Conservation (phyloP, 2,329 filamentous ascomycete species). For the Fusarium setosum region DNA sequence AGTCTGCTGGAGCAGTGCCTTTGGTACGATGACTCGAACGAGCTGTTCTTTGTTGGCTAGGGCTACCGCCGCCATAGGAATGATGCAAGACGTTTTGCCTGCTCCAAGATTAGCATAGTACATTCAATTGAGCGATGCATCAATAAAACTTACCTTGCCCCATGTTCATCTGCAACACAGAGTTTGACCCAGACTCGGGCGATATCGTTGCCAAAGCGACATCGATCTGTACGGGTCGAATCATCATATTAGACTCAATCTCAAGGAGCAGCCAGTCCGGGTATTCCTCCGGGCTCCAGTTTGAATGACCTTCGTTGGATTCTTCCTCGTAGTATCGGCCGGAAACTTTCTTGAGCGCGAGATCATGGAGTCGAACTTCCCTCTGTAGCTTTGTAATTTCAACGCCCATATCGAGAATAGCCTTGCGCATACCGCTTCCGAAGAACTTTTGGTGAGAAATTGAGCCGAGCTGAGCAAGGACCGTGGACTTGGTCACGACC, state of each 20-base stretch:
- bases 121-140: not conserved
- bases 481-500: slow-evolving; percentile 31
- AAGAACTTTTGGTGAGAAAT: slow-evolving; percentile 22
- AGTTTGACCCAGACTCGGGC: slow-evolving; percentile 63
- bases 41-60: slow-evolving; percentile 61
- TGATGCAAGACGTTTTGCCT: slow-evolving; percentile 69
- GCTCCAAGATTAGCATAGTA: not conserved
- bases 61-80: slow-evolving; percentile 61
- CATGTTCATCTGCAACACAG: slow-evolving; percentile 76
- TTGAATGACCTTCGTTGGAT: slow-evolving; percentile 57
- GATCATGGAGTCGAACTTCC: slow-evolving; percentile 63
- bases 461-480: slow-evolving; percentile 31
- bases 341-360: slow-evolving; percentile 59
- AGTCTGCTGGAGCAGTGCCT: slow-evolving; percentile 67
- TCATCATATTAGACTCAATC: slow-evolving; percentile 71
- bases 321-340: slow-evolving; percentile 59
- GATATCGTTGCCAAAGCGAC: slow-evolving; percentile 71
- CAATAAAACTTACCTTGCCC: slow-evolving; percentile 60
- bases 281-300: slow-evolving; percentile 65
- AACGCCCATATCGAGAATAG: slow-evolving; percentile 32
- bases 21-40: slow-evolving; percentile 67
- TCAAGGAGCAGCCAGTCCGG: slow-evolving; percentile 76
- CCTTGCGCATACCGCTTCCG: slow-evolving; percentile 37
- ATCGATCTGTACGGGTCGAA: slow-evolving; percentile 70
- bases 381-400: slow-evolving; percentile 42